Evolutionary conservation across 257 asterid genomes (phyloP).

Genomic region (Nicotiana tomentosiformis): DNA sequence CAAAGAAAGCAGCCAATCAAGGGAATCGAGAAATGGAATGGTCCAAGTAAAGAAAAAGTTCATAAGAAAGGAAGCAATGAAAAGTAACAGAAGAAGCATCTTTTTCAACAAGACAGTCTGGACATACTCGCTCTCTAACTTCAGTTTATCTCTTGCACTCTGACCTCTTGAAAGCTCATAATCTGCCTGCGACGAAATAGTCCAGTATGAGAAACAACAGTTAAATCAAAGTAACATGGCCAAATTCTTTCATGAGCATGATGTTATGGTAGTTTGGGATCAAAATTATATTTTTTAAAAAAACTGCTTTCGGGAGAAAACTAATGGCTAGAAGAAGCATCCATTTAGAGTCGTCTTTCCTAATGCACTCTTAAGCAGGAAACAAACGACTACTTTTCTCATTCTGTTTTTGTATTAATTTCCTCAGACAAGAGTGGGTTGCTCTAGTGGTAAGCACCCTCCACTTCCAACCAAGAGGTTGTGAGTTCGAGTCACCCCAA

Average conservation of each 20-base stretch:
- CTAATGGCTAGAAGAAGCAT: too few relatives aligned
- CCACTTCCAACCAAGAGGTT: too few relatives aligned
- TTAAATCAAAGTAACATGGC: conserved; percentile 5
- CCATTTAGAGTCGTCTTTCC: not conserved
- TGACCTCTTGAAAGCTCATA: conserved; percentile 66
- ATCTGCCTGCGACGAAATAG: conserved; percentile 54
- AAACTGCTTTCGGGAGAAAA: not conserved
- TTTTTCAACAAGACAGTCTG: not conserved
- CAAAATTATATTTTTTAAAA: not conserved
- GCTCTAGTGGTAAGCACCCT: too few relatives aligned
- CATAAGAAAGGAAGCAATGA: too few relatives aligned
- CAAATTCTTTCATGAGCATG: not conserved
- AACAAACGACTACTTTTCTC: not conserved
- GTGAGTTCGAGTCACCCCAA: too few relatives aligned
- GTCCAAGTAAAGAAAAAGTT: too few relatives aligned
- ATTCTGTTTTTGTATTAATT: not conserved
- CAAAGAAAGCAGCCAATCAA: too few relatives aligned
- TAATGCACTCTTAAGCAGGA: not conserved
- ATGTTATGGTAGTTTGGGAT: not conserved
- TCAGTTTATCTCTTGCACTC: conserved; percentile 64
- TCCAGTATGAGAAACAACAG: conserved; percentile 21
- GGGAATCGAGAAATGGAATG: too few relatives aligned
- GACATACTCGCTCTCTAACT: conserved; percentile 71
- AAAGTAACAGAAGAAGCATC: not conserved
- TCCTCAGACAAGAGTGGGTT: too few relatives aligned